A percentile compares a stretch with the other conserved stretches of the same genome.
These are phyloP conservation scores for Logfia minima DNA, from an alignment of 129 eudicot species.

Conservation along the genomic window DNA sequence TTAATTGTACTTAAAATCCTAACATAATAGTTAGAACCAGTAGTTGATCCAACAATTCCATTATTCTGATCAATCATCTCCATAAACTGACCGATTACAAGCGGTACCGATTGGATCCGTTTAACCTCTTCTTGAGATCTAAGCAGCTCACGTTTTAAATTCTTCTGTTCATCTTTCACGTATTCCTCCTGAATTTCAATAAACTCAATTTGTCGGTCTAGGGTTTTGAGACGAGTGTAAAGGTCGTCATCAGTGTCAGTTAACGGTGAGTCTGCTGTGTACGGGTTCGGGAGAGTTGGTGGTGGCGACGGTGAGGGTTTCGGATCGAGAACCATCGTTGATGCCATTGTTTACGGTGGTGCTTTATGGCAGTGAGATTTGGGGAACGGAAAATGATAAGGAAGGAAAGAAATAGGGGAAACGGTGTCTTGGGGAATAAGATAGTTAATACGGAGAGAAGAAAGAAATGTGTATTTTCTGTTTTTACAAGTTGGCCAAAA, in stretches of 20 bases:
- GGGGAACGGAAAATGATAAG: background rate
- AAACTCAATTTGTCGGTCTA: slow-evolving; percentile 40
- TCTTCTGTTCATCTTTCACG: slow-evolving; percentile 51
- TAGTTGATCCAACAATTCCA: slow-evolving; percentile 58
- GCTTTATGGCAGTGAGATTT: background rate
- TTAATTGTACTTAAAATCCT: slow-evolving; percentile 55
- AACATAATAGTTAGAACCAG: slow-evolving; percentile 54
- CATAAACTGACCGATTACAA: slow-evolving; percentile 55
- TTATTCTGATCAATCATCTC: slow-evolving; percentile 58
- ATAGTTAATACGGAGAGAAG: background rate
- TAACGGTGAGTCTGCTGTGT: slow-evolving; percentile 9
- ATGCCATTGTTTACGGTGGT: slow-evolving; percentile 21
- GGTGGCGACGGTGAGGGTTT: slow-evolving; percentile 31
- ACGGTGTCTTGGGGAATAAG: slow-evolving; percentile 22
- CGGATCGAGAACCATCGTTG: slow-evolving; percentile 48
- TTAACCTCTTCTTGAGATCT: slow-evolving; percentile 54
- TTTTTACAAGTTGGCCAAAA: background rate
- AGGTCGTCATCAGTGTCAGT: slow-evolving; percentile 42
- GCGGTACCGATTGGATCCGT: slow-evolving; percentile 54
- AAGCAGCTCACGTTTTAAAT: slow-evolving; percentile 42
- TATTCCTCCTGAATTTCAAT: slow-evolving; percentile 51
- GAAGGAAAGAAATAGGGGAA: background rate
- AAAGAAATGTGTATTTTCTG: background rate
- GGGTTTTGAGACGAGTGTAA: slow-evolving; percentile 42
- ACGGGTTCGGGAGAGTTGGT: slow-evolving; percentile 21